A percentile compares a stretch with the other conserved stretches of the same genome.
Conservation (phyloP, 2,329 filamentous ascomycete species). For the Diaporthe vexans region DNA sequence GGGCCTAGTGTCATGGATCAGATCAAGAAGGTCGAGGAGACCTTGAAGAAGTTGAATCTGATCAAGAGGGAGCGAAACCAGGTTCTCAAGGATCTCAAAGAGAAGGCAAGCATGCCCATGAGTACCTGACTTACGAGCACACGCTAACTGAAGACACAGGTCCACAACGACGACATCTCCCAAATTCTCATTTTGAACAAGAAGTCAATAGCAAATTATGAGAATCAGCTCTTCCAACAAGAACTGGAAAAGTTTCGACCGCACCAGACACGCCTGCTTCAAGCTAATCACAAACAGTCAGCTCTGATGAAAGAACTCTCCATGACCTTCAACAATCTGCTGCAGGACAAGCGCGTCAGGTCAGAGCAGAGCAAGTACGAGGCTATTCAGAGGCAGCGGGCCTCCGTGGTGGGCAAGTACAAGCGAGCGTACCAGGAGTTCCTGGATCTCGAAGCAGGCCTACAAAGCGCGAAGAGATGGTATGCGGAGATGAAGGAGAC, state of each 20-base stretch:
- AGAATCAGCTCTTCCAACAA: constrained; percentile 91
- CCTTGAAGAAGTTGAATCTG: constrained; percentile 90
- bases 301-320: constrained; percentile 96
- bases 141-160: constrained; percentile 64
- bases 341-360: constrained; percentile 94
- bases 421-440: constrained; percentile 94
- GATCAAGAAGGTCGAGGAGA: constrained; percentile 88
- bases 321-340: constrained; percentile 83
- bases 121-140: neutral
- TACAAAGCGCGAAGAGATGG: constrained; percentile 91
- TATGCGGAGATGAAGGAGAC: constrained; percentile 97
- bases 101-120: constrained; percentile 78
- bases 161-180: constrained; percentile 96
- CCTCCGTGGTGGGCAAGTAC: constrained; percentile 86
- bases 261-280: constrained; percentile 90
- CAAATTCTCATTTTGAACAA: constrained; percentile 98
- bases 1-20: constrained; percentile 88
- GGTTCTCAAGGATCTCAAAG: constrained; percentile 95
- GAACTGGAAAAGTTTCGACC: constrained; percentile 98
- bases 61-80: constrained; percentile 93
- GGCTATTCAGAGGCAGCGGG: constrained; percentile 84
- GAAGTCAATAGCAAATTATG: constrained; percentile 93
- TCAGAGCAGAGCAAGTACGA: constrained; percentile 98
- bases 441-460: constrained; percentile 86
- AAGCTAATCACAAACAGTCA: constrained; percentile 95